Evolutionary conservation across 2,329 filamentous ascomycete species (phyloP).

Genomic region (Aspergillus japonicus): DNA sequence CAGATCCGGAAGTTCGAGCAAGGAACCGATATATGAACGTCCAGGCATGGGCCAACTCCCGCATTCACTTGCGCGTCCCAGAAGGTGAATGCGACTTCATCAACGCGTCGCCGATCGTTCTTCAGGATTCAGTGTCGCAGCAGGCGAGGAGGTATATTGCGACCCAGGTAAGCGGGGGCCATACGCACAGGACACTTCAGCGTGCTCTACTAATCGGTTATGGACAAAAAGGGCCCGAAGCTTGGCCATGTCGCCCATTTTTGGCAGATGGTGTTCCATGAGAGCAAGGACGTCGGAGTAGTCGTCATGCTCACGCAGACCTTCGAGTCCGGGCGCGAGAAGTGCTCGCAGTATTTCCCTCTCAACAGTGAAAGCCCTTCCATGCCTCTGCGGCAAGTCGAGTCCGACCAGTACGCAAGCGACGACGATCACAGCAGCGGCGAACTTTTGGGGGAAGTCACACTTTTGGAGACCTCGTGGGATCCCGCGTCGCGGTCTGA

Average conservation of each 20-base stretch:
- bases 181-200: background rate
- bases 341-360: constrained; percentile 89
- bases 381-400: constrained; percentile 40
- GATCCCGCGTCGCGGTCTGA: constrained; percentile 63
- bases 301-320: constrained; percentile 95
- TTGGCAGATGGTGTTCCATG: constrained; percentile 94
- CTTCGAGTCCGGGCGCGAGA: constrained; percentile 72
- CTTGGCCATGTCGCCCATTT: constrained; percentile 72
- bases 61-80: constrained; percentile 76
- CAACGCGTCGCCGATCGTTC: constrained; percentile 71
- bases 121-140: constrained; percentile 53
- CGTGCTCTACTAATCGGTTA: background rate
- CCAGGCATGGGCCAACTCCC: constrained; percentile 83
- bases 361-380: constrained; percentile 53
- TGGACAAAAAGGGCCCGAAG: constrained; percentile 66
- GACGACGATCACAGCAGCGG: constrained; percentile 65
- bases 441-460: constrained; percentile 65
- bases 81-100: constrained; percentile 73
- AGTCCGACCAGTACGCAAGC: constrained; percentile 42
- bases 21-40: constrained; percentile 90
- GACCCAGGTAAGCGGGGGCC: constrained; percentile 61
- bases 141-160: constrained; percentile 71
- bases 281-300: constrained; percentile 71
- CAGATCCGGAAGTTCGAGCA: constrained; percentile 54
- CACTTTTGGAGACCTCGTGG: constrained; percentile 55